Conservation (phyloP, 2,329 filamentous ascomycete species). For the Neoscytalidium dimidiatum region DNA sequence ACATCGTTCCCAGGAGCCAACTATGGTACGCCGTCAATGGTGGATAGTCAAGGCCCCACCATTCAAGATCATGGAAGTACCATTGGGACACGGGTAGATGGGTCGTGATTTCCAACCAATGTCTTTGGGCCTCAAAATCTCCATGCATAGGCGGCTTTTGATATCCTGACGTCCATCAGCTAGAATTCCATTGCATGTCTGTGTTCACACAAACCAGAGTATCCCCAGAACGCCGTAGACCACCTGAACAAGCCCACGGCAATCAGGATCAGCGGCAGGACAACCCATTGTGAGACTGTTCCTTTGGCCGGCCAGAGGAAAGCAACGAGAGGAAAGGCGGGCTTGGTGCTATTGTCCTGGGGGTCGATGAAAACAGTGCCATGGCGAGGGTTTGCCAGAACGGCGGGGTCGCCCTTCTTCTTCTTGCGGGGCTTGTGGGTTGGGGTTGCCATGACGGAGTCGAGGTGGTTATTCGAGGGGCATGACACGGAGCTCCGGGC, state of each 20-base stretch:
- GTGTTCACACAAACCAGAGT: constrained; percentile 67
- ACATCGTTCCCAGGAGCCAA: constrained; percentile 87
- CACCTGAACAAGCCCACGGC: constrained; percentile 88
- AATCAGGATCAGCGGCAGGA: constrained; percentile 86
- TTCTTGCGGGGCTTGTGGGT: constrained; percentile 46
- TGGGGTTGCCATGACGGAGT: constrained; percentile 33
- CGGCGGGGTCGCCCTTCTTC: constrained; percentile 43
- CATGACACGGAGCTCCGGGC: constrained; percentile 21
- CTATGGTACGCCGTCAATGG: constrained; percentile 98
- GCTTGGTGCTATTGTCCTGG: constrained; percentile 51
- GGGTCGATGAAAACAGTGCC: constrained; percentile 42
- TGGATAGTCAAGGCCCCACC: constrained; percentile 98
- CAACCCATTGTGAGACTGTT: constrained; percentile 86
- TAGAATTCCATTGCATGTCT: neutral
- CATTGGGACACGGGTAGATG: constrained; percentile 89
- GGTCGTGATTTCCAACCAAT: constrained; percentile 98
- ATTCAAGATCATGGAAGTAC: constrained; percentile 96
- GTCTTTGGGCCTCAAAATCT: constrained; percentile 95
- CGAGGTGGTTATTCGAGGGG: constrained; percentile 24
- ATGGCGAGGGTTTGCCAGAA: constrained; percentile 42
- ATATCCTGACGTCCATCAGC: constrained; percentile 57
- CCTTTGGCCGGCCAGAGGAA: constrained; percentile 91
- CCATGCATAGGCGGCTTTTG: constrained; percentile 86
- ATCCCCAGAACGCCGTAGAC: constrained; percentile 90
- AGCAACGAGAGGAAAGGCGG: constrained; percentile 87